phyloP scores from a whole-genome alignment of 1,139 yeast genomes.

The Candida freyschussii region DNA sequence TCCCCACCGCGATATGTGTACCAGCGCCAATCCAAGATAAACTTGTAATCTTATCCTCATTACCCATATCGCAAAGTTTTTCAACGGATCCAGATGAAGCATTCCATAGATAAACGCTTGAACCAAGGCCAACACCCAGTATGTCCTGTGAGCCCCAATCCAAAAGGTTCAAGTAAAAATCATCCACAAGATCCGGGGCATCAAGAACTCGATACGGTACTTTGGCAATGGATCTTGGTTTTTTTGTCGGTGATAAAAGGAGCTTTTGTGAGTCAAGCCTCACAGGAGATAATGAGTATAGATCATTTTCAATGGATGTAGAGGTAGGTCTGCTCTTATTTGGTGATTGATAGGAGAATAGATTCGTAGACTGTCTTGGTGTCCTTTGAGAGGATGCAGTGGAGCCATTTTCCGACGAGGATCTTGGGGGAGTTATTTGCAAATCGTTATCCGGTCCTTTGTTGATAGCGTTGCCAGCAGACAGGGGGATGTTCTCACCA shows the following conservation, averaged over 20 bases:
- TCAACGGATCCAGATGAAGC: constrained; percentile 82
- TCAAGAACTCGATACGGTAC: constrained; percentile 92
- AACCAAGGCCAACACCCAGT: constrained; percentile 86
- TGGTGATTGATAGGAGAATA: constrained; percentile 70
- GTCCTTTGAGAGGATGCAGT: constrained; percentile 28
- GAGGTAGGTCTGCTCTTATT: constrained; percentile 55
- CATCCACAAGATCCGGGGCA: constrained; percentile 95
- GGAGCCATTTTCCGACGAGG: constrained; percentile 12
- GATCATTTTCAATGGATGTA: constrained; percentile 57
- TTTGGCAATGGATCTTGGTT: constrained; percentile 70
- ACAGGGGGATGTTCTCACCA: constrained; percentile 57
- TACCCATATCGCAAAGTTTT: constrained; percentile 66
- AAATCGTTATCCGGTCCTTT: constrained; percentile 7
- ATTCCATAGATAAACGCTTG: constrained; percentile 87
- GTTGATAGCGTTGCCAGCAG: constrained; percentile 9
- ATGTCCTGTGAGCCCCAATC: constrained; percentile 95
- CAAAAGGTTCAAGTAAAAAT: constrained; percentile 82
- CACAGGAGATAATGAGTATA: constrained; percentile 82
- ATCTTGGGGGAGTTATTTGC: constrained; percentile 22
- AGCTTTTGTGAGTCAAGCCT: constrained; percentile 82
- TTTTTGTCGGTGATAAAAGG: constrained; percentile 75
- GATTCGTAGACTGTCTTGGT: constrained; percentile 56
- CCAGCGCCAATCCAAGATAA: constrained; percentile 94
- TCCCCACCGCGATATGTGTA: constrained; percentile 90
- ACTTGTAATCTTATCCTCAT: constrained; percentile 68